Conservation (phyloP, 2,329 filamentous ascomycete species). For the Colletotrichum eleusines region DNA sequence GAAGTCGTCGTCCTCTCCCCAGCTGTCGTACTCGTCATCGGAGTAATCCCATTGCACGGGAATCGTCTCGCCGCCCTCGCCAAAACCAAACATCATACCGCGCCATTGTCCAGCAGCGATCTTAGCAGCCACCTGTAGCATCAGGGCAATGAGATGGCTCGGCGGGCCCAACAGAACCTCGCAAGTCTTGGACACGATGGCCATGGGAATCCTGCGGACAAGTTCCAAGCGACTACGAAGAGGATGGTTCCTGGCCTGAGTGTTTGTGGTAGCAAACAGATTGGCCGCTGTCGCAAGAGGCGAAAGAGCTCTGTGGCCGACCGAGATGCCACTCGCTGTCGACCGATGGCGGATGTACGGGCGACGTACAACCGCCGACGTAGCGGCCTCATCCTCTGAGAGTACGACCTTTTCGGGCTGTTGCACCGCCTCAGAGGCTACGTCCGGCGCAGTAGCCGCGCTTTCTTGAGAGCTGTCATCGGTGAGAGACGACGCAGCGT, state of each 20-base stretch:
- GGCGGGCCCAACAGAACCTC: constrained; percentile 85
- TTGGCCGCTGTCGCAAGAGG: constrained; percentile 77
- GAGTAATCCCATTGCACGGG: constrained; percentile 72
- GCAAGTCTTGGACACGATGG: constrained; percentile 81
- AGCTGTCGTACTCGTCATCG: constrained; percentile 67
- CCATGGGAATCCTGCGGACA: constrained; percentile 67
- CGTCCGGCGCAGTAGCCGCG: constrained; percentile 45
- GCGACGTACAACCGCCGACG: constrained; percentile 50
- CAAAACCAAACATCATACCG: constrained; percentile 67
- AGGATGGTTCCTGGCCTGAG: constrained; percentile 44
- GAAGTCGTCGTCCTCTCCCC: constrained; percentile 67
- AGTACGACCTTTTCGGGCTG: constrained; percentile 30
- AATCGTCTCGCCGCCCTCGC: constrained; percentile 65
- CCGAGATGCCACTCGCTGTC: constrained; percentile 63
- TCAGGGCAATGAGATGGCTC: constrained; percentile 79
- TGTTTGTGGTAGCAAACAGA: constrained; percentile 66
- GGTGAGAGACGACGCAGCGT: constrained; percentile 47
- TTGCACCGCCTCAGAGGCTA: constrained; percentile 25
- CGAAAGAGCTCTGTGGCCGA: constrained; percentile 69
- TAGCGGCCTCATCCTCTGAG: constrained; percentile 37
- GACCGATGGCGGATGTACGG: constrained; percentile 64
- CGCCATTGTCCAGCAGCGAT: constrained; percentile 76
- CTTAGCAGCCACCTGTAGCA: constrained; percentile 83
- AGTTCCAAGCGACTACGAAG: constrained; percentile 57
- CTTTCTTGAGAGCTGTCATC: constrained; percentile 47